These are phyloP conservation scores for Diphasiastrum complanatum DNA, from an alignment of 83 land plant species.

Conservation along the genomic window DNA sequence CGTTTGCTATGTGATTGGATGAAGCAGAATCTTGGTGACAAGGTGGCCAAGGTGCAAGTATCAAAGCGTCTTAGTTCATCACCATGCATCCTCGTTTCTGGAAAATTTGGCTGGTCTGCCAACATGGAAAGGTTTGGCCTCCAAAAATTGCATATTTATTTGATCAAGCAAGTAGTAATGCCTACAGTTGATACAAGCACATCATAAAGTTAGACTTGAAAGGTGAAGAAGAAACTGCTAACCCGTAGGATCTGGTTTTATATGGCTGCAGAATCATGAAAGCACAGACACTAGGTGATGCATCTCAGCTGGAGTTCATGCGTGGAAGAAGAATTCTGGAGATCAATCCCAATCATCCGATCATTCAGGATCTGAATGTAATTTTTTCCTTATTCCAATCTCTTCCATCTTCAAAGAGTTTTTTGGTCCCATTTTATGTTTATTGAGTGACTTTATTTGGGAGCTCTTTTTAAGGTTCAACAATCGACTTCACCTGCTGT, in stretches of 20 bases:
- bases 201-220: no score
- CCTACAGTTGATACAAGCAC: no score
- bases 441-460: not conserved
- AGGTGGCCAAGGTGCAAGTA: slow-evolving; percentile 85
- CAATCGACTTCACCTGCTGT: not conserved
- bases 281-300: slow-evolving; percentile 93
- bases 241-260: not conserved
- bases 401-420: not conserved
- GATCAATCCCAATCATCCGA: slow-evolving; percentile 92
- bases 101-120: slow-evolving; percentile 99
- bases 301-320: slow-evolving; percentile 84
- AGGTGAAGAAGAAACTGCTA: not conserved
- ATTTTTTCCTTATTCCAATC: slow-evolving; percentile 16
- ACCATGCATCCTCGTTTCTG: slow-evolving; percentile 99
- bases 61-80: slow-evolving; percentile 89
- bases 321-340: slow-evolving; percentile 82
- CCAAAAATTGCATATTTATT: slow-evolving; percentile 4
- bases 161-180: no score
- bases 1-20: slow-evolving; percentile 88
- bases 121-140: slow-evolving; percentile 90
- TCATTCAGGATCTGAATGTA: slow-evolving; percentile 75
- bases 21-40: slow-evolving; percentile 90
- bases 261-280: slow-evolving; percentile 68
- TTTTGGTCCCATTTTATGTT: not conserved
- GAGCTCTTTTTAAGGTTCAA: not conserved